Evolutionary conservation across 108 stramenopile genomes (phyloP).

Genomic region (Mediolabrus comicus): DNA sequence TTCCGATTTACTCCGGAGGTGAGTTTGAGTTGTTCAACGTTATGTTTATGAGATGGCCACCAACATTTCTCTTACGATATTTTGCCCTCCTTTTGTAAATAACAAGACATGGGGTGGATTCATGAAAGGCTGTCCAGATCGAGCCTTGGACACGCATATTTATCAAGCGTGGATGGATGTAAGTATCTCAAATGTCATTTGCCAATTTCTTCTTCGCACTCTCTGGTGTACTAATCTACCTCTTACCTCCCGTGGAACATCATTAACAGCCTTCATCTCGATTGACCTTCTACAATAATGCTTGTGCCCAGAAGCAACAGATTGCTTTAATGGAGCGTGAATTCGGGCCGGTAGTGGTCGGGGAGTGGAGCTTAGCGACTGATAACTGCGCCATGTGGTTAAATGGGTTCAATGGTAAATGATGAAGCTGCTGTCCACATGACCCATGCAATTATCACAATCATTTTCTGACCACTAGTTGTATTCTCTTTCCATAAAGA

Average conservation of each 20-base stretch:
- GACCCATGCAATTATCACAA: neutral
- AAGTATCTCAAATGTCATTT: neutral
- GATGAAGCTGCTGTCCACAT: too few species aligned
- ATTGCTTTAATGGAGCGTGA: slow-evolving; percentile 82
- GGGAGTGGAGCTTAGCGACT: slow-evolving; percentile 93
- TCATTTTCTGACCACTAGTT: too few species aligned
- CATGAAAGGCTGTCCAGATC: slow-evolving; percentile 86
- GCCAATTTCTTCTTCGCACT: neutral
- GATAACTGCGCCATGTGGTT: slow-evolving; percentile 95
- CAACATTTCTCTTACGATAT: too few species aligned
- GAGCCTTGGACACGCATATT: slow-evolving; percentile 90
- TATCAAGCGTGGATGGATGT: slow-evolving; percentile 90
- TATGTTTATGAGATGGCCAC: too few species aligned
- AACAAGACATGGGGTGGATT: slow-evolving; percentile 85
- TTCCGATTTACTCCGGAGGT: slow-evolving; percentile 80
- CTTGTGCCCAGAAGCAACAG: slow-evolving; percentile 70
- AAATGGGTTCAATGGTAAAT: slow-evolving; percentile 96
- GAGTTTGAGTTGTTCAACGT: neutral
- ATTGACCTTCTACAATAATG: slow-evolving; percentile 72
- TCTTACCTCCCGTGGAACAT: neutral
- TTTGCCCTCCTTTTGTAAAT: too few species aligned
- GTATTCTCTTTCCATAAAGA: too few species aligned
- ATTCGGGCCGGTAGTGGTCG: slow-evolving; percentile 87
- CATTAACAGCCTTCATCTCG: slow-evolving; percentile 59
- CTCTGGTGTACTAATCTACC: neutral